phyloP scores from a whole-genome alignment of 345 rosid genomes.

The Rhodamnia argentea region DNA sequence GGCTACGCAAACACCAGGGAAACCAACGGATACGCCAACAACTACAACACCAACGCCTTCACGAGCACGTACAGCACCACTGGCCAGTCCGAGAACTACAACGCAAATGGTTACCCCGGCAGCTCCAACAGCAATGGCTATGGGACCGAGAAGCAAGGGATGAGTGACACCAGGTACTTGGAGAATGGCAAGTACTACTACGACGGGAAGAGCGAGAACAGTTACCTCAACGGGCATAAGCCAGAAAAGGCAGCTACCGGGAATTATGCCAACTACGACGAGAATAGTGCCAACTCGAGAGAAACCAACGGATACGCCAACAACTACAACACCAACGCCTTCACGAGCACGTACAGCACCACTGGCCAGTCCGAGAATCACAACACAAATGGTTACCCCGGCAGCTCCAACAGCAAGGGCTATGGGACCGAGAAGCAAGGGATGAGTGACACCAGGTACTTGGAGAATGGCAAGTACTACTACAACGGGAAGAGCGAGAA shows the following conservation, averaged over 20 bases:
- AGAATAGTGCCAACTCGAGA: neutral
- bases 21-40: neutral
- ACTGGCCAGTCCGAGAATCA: neutral
- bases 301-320: neutral
- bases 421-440: slow-evolving; percentile 33
- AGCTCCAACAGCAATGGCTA: slow-evolving; percentile 16
- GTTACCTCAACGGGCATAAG: slow-evolving; percentile 1
- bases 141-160: slow-evolving; percentile 34
- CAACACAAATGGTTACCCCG: slow-evolving; percentile 3
- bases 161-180: slow-evolving; percentile 53
- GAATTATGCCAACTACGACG: neutral
- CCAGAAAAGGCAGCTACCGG: neutral
- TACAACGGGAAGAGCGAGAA: slow-evolving; percentile 11
- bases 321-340: neutral
- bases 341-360: neutral
- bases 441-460: slow-evolving; percentile 51
- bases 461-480: slow-evolving; percentile 38
- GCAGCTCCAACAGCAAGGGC: slow-evolving; percentile 13
- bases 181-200: slow-evolving; percentile 36
- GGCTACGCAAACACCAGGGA: neutral
- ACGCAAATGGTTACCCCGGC: slow-evolving; percentile 1
- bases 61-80: neutral
- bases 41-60: neutral
- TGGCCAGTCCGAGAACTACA: neutral
- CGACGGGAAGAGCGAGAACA: slow-evolving; percentile 8